Evolutionary conservation across 257 asterid genomes (phyloP), one percentile per base, ranked within the genome.

Genomic region (Marsdenia floribunda): DNA sequence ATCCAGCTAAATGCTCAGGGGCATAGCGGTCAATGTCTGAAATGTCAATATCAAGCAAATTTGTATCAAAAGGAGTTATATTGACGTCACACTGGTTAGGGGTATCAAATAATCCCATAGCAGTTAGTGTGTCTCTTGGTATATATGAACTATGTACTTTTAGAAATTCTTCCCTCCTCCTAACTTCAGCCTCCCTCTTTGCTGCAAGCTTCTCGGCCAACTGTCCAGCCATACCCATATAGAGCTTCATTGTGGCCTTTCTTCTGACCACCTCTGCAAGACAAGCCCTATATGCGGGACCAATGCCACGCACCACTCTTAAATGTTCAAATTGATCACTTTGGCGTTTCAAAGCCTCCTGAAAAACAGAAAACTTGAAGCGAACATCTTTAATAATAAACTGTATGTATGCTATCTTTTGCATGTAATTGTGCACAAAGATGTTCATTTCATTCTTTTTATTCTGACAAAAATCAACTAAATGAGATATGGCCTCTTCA

Each of bases 191-290:
- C 19, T 85, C 96, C 81, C 99, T 90, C 86, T 90, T 95, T 21
- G 84, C 84, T 46, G 99, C 99, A 76, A 95, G 92, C 87, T 82
- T 90, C 82, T 95, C 99, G 61, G 97, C 99, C 86, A 95, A 70
- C 76, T 88, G 96, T 38, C 99, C 98, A 75, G 99, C 99, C 87
- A 92, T 92, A 70, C 99, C 98, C 96, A 90, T 90, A 79, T 90
- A 95, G 73, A 95, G 91, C 87, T 95, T 95, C 97, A 89, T 88
- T 4, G 91, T 78, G 64, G 95, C 96, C 87, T 91, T 90, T 83
- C 99, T 86, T 79, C 99, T 88, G 72, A 95, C 96, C 15, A 95
- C 81, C 85, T 95, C 99, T 0, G 99, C 97, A 80, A 95, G 96
- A 85, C 99, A 95, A 21, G 96, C 97, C 82, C 93, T 84, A 75